Conservation (phyloP, 2,329 filamentous ascomycete species). For the Pyricularia pennisetigena region DNA sequence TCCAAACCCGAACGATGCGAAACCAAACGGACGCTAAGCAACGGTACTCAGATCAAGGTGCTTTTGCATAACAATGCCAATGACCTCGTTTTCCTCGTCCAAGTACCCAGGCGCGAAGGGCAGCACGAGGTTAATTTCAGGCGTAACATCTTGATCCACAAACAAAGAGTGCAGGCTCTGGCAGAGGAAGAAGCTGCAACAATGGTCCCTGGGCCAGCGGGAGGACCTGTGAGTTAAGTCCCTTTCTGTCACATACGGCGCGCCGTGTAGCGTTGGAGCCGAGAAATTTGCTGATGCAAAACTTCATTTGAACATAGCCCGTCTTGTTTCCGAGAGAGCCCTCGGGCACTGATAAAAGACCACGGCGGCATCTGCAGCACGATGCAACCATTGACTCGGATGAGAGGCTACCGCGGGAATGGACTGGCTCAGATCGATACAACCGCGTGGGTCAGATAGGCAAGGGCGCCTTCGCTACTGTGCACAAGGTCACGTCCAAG, state of each 20-base stretch:
- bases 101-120: conserved; percentile 68
- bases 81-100: conserved; percentile 74
- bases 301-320: conserved; percentile 9
- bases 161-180: conserved; percentile 27
- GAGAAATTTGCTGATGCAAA: background rate
- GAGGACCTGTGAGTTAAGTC: conserved; percentile 31
- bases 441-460: conserved; percentile 76
- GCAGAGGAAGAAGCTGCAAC: conserved; percentile 28
- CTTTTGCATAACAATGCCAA: conserved; percentile 37
- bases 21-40: conserved; percentile 53
- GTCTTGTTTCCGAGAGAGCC: conserved; percentile 17
- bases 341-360: background rate
- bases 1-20: conserved; percentile 9
- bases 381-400: conserved; percentile 7
- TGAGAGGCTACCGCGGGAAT: conserved; percentile 44
- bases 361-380: conserved; percentile 3
- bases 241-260: background rate
- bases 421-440: conserved; percentile 78
- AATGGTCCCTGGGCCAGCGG: conserved; percentile 32
- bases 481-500: conserved; percentile 83
- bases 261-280: background rate
- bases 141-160: conserved; percentile 59
- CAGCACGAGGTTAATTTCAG: conserved; percentile 55
- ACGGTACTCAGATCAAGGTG: conserved; percentile 66
- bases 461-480: conserved; percentile 89